Conservation (phyloP, 2,329 filamentous ascomycete genomes). For the Phaeoacremonium minimum region DNA sequence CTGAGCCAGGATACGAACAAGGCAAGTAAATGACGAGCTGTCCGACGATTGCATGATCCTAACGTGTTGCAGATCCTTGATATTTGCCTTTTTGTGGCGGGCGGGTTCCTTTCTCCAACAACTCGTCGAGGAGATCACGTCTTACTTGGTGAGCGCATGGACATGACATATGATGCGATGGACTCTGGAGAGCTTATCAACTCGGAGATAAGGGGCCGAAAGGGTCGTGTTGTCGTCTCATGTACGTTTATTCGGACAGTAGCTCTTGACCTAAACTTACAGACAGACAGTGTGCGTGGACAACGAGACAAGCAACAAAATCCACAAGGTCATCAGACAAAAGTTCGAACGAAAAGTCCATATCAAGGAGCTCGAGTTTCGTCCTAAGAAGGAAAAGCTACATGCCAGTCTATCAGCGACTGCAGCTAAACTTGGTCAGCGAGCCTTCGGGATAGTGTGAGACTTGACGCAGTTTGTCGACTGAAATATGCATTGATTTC, state of each 20-base stretch:
- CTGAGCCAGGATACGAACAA: background rate
- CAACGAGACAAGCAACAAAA: background rate
- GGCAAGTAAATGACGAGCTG: background rate
- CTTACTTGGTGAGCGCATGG: background rate
- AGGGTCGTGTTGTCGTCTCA: background rate
- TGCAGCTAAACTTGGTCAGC: background rate
- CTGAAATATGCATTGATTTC: too few relatives aligned
- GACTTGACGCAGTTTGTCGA: too few relatives aligned
- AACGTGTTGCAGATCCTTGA: background rate
- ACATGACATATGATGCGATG: background rate
- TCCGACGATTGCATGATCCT: background rate
- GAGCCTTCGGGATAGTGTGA: too few relatives aligned
- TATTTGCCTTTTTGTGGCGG: background rate
- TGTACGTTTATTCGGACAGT: background rate
- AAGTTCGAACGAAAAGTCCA: conserved; percentile 1
- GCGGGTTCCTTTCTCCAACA: background rate
- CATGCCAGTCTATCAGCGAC: background rate
- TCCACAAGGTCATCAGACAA: background rate
- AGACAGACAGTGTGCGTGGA: background rate
- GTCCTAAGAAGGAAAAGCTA: background rate
- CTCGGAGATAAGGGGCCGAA: background rate
- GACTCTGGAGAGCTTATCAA: background rate
- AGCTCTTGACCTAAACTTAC: background rate
- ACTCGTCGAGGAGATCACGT: background rate
- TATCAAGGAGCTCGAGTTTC: background rate